Base-by-base conservation (phyloP, 2,329 filamentous ascomycete genomes). In the Penicillium expansum region DNA sequence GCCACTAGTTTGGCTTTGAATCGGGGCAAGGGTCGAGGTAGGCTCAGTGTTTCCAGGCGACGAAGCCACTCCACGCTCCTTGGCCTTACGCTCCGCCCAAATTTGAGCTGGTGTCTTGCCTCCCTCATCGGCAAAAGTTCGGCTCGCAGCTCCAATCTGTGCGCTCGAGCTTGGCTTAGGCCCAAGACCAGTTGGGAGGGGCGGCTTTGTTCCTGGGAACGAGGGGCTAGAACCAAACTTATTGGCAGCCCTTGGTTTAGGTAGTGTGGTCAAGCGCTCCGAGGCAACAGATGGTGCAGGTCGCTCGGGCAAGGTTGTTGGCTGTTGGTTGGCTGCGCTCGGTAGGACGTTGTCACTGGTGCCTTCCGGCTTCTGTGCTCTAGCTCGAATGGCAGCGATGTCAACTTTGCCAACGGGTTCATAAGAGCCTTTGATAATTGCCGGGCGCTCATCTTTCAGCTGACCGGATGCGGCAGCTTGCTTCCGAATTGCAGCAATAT, bases 21-120 rank as follows among this genome's bases (percentile, higher is more conserved):
- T 77, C 0, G 64, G 55, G 16, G 86, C 83, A 38, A 84, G n/a
- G 29, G 38, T 83, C 35, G 49, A 27, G 30, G 30, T 82, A 39
- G 84, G 76, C n/a, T 82, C 69, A 3, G 75, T 62, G 24, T 66
- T 67, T 7, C 76, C 62, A 49, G 80, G 74, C 29, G 79, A 76
- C 48, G 82, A 77, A 49, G 72, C 78, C 74, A 74, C 64, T 22
- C 83, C 86, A 56, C 87, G 83, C 72, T 94, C 86, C 59, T 86
- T 87, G 37, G 90, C 93, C 80, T 97, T 97, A 80, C 92, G 96
- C 80, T 99, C 94, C 0, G 93, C 93, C 94, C 94, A 99, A 35
- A 96, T 78, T 74, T 99, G 94, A 30, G 94, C 92, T 7, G 94
- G 94, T 5, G 94, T 97, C 80, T 97, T 99, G 60, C 94, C 94